Conservation (phyloP, 257 asterid genomes). For the Leptodermis oblonga region DNA sequence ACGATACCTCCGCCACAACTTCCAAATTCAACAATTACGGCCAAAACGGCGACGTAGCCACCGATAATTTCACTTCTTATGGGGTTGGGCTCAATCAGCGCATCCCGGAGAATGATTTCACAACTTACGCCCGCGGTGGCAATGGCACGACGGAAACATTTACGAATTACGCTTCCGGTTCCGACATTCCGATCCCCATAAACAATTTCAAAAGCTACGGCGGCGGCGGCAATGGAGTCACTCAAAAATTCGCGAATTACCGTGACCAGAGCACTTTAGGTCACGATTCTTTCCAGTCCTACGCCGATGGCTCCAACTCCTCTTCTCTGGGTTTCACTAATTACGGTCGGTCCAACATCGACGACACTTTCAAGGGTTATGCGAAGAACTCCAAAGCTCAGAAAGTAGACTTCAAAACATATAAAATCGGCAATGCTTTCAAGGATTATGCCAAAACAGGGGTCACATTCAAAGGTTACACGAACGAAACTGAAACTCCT, state of each 20-base stretch:
- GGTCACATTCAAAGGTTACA: constrained; percentile 40
- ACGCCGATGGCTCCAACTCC: constrained; percentile 48
- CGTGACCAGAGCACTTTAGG: constrained; percentile 72
- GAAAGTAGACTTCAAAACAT: constrained; percentile 42
- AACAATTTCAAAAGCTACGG: constrained; percentile 69
- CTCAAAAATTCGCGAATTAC: constrained; percentile 50
- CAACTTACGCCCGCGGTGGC: constrained; percentile 40
- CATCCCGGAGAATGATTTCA: constrained; percentile 56
- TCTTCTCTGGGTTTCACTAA: constrained; percentile 38
- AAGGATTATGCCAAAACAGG: constrained; percentile 48
- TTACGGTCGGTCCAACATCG: constrained; percentile 64
- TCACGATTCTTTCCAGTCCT: constrained; percentile 57
- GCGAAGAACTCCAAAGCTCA: constrained; percentile 34
- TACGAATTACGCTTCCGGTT: constrained; percentile 43
- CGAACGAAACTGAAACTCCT: constrained; percentile 25
- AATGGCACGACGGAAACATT: constrained; percentile 59
- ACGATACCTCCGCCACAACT: not conserved
- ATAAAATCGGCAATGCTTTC: constrained; percentile 64
- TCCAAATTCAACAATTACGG: constrained; percentile 55
- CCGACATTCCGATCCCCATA: constrained; percentile 36
- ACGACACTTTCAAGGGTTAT: constrained; percentile 59
- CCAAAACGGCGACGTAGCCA: constrained; percentile 61
- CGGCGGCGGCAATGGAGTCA: constrained; percentile 43
- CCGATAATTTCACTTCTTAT: constrained; percentile 50
- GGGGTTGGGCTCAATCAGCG: constrained; percentile 37